Evolutionary conservation across 805 yeast genomes (phyloP).

Genomic region (Candida glaebosa): DNA sequence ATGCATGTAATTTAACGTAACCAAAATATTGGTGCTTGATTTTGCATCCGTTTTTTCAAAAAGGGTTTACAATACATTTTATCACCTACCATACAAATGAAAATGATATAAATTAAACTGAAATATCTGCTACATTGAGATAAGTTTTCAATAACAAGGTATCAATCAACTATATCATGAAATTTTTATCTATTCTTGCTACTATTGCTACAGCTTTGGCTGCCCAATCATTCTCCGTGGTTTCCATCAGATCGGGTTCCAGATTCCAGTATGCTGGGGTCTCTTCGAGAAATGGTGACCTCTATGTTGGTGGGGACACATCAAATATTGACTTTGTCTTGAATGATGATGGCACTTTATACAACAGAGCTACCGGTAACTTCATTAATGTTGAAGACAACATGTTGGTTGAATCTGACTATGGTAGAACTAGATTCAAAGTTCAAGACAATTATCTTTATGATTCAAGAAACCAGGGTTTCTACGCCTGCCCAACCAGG

Average conservation of each 20-base stretch:
- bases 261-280: conserved; percentile 18
- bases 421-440: conserved; percentile 8
- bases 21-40: neutral
- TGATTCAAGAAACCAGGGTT: conserved; percentile 4
- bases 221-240: conserved; percentile 16
- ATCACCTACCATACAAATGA: too few species aligned
- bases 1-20: neutral
- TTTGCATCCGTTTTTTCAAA: neutral
- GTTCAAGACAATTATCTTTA: conserved; percentile 9
- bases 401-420: conserved; percentile 2
- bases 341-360: conserved; percentile 22
- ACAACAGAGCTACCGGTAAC: conserved; percentile 15
- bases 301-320: conserved; percentile 10
- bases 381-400: conserved; percentile 10
- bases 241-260: conserved; percentile 24
- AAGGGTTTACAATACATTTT: neutral
- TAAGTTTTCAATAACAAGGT: neutral
- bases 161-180: conserved; percentile 1
- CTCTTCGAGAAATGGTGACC: conserved; percentile 7
- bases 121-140: neutral
- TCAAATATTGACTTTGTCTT: conserved; percentile 15
- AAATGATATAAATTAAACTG: too few species aligned
- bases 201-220: conserved; percentile 23
- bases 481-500: conserved; percentile 6
- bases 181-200: conserved; percentile 15